phyloP scores from a whole-genome alignment of 192 early-diverging fungal genomes.

The Backusella parvicylindrica region DNA sequence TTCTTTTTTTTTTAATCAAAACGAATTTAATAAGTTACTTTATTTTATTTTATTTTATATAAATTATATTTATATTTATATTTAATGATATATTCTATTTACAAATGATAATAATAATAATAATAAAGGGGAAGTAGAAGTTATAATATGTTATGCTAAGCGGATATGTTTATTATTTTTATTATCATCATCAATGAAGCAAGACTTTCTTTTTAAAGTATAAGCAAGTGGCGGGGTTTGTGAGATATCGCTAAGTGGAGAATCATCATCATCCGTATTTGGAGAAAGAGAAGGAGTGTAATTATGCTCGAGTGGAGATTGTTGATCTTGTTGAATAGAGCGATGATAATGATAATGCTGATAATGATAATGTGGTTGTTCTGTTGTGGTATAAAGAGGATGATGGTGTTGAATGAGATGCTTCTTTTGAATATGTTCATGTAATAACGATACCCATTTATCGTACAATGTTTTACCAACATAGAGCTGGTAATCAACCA shows the following conservation, averaged over 20 bases:
- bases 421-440: conserved; percentile 9
- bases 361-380: neutral
- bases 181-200: neutral
- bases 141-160: neutral
- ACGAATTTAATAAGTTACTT: neutral
- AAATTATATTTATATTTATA: neutral
- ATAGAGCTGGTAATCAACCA: conserved; percentile 77
- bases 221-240: neutral
- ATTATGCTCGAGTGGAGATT: neutral
- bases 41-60: neutral
- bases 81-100: neutral
- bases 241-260: neutral
- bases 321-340: neutral
- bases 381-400: neutral
- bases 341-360: neutral
- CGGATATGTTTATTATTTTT: neutral
- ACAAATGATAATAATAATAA: neutral
- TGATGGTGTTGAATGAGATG: neutral
- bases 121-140: neutral
- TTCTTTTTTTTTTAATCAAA: neutral
- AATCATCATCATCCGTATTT: neutral
- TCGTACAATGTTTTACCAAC: conserved; percentile 37
- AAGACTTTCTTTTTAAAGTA: neutral
- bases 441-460: conserved; percentile 18
- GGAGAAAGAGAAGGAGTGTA: neutral